These are phyloP conservation scores for Panaeolus cyanescens DNA, from an alignment of 768 basidiomycete genomes.

Conservation along the genomic window DNA sequence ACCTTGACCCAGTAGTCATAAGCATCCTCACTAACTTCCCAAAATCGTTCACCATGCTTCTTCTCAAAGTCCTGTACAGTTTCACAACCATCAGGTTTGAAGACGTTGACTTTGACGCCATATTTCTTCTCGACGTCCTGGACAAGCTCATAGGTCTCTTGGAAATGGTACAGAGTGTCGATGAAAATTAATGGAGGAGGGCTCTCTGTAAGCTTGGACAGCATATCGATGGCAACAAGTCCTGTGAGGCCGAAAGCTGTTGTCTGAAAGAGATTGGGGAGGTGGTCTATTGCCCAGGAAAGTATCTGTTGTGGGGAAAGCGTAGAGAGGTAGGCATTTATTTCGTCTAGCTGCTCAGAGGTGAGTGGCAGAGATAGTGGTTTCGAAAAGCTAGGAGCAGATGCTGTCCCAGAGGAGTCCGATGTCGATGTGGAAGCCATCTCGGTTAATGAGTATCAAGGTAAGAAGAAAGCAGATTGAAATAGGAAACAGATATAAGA, in stretches of 20 bases:
- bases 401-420: neutral
- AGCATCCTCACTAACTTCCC: slow-evolving; percentile 84
- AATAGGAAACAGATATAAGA: neutral
- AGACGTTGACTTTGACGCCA: slow-evolving; percentile 70
- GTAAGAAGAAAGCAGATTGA: neutral
- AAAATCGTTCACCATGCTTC: slow-evolving; percentile 77
- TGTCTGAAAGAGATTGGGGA: slow-evolving; percentile 87
- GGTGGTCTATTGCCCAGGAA: slow-evolving; percentile 76
- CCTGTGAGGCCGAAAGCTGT: slow-evolving; percentile 98
- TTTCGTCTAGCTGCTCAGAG: slow-evolving; percentile 54
- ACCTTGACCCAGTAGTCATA: slow-evolving; percentile 96
- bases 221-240: slow-evolving; percentile 92
- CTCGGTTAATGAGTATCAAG: neutral
- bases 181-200: slow-evolving; percentile 91
- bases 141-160: slow-evolving; percentile 88
- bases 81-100: slow-evolving; percentile 72
- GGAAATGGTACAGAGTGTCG: slow-evolving; percentile 96
- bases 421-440: neutral
- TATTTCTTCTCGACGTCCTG: slow-evolving; percentile 80
- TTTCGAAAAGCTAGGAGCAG: neutral
- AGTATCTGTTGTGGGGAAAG: slow-evolving; percentile 86
- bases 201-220: slow-evolving; percentile 71
- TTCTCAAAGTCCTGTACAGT: slow-evolving; percentile 75
- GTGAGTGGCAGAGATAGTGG: slow-evolving; percentile 48
- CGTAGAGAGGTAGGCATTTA: slow-evolving; percentile 74